Evolutionary conservation across 1,284 basidiomycete genomes (phyloP).

Genomic region (Boletellus deceptivus): DNA sequence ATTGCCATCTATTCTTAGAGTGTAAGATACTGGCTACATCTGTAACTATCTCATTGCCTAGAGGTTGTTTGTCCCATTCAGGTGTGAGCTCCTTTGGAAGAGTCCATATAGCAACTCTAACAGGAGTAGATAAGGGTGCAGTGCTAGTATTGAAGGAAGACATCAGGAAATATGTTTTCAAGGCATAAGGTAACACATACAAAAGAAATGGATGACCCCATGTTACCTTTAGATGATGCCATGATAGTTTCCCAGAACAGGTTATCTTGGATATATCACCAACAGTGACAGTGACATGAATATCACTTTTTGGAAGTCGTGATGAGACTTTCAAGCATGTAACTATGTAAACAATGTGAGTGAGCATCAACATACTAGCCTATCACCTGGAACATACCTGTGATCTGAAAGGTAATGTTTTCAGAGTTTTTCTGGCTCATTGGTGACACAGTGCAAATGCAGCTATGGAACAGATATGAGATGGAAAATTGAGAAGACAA

Average conservation of each 20-base stretch:
- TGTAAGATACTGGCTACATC: neutral
- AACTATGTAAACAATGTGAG: neutral
- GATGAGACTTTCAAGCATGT: neutral
- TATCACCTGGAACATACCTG: neutral
- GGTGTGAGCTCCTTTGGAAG: no score
- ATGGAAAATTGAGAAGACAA: no score
- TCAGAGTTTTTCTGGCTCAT: neutral
- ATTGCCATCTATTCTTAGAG: neutral
- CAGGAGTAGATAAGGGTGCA: no score
- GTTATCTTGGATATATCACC: neutral
- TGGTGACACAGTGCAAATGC: neutral
- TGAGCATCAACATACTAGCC: rapidly evolving
- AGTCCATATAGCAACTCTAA: no score
- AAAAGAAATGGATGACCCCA: neutral
- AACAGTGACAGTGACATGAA: neutral
- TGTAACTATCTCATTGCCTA: neutral
- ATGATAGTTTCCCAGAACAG: neutral
- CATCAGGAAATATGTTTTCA: no score
- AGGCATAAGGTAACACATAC: neutral
- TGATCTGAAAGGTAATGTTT: neutral
- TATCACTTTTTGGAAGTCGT: neutral
- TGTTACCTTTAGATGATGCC: neutral
- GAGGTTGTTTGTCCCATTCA: no score
- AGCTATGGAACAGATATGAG: no score
- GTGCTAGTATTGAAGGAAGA: no score